Conservation (phyloP, 1,284 basidiomycete species). For the Volvariella volvacea region DNA sequence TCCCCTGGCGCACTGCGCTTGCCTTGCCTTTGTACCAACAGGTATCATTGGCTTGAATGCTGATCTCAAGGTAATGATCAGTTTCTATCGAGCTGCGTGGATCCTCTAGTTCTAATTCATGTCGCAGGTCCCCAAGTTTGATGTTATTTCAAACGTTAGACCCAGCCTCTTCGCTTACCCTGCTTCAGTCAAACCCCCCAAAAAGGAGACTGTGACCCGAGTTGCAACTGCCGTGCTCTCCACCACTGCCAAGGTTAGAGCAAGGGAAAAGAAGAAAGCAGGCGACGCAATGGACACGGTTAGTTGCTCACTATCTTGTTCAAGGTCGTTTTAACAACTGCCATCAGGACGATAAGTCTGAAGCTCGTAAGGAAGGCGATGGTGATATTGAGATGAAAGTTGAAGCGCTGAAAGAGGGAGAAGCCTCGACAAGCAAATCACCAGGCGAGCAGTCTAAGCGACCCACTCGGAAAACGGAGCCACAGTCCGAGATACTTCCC, state of each 20-base stretch:
- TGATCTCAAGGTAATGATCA: slow-evolving; percentile 61
- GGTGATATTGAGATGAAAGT: slow-evolving; percentile 70
- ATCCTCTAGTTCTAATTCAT: slow-evolving; percentile 6
- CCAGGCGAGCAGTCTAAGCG: slow-evolving; percentile 29
- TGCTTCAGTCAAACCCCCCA: slow-evolving; percentile 74
- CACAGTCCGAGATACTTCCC: slow-evolving; percentile 66
- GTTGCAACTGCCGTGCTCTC: slow-evolving; percentile 90
- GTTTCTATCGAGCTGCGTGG: slow-evolving; percentile 3
- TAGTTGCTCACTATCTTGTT: slow-evolving; percentile 19
- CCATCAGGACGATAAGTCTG: slow-evolving; percentile 45
- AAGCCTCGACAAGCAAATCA: slow-evolving; percentile 50
- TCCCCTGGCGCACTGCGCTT: slow-evolving; percentile 90
- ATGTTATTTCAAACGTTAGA: slow-evolving; percentile 81
- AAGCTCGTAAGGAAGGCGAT: slow-evolving; percentile 55
- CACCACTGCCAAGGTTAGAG: slow-evolving; percentile 91
- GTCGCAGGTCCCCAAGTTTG: slow-evolving; percentile 78
- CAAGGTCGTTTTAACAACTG: neutral
- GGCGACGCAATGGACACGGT: slow-evolving; percentile 81
- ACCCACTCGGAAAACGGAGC: slow-evolving; percentile 61
- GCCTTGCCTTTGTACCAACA: slow-evolving; percentile 89
- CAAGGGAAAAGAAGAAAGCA: slow-evolving; percentile 85
- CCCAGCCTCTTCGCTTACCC: slow-evolving; percentile 92
- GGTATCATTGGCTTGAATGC: slow-evolving; percentile 87
- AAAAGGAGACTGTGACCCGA: slow-evolving; percentile 87
- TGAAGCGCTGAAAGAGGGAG: slow-evolving; percentile 51